These are phyloP conservation scores for Globisporangium spiculum DNA, from an alignment of 352 stramenopile genomes.

Conservation along the genomic window DNA sequence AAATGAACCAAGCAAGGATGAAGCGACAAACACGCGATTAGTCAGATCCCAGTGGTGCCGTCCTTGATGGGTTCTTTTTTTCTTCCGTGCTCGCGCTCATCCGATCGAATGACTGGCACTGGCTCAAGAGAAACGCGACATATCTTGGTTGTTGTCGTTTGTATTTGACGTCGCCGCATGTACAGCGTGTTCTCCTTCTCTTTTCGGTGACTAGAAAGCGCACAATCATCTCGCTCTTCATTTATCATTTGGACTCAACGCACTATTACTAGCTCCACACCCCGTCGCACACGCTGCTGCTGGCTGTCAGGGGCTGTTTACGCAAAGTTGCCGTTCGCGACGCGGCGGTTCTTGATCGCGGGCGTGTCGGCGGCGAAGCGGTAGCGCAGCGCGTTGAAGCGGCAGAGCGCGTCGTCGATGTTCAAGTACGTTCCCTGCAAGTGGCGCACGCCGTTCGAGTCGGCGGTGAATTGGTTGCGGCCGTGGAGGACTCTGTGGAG, in stretches of 20 bases:
- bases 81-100: neutral
- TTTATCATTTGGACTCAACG: neutral
- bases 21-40: neutral
- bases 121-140: conserved; percentile 9
- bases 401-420: conserved; percentile 84
- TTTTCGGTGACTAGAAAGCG: neutral
- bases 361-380: conserved; percentile 43
- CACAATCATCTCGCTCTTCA: neutral
- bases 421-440: conserved; percentile 87
- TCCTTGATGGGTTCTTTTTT: conserved; percentile 9
- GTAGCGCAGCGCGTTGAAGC: conserved; percentile 73
- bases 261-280: neutral
- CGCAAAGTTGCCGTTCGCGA: conserved; percentile 71
- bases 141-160: neutral
- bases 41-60: neutral
- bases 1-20: no score
- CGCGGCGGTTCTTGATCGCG: conserved; percentile 57
- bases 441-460: conserved; percentile 72
- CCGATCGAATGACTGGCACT: neutral
- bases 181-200: neutral
- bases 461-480: conserved; percentile 67
- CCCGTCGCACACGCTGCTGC: neutral
- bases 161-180: neutral
- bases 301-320: conserved; percentile 18
- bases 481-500: conserved; percentile 62